phyloP scores from a whole-genome alignment of 805 yeast species.

The Candida palmyrensis region DNA sequence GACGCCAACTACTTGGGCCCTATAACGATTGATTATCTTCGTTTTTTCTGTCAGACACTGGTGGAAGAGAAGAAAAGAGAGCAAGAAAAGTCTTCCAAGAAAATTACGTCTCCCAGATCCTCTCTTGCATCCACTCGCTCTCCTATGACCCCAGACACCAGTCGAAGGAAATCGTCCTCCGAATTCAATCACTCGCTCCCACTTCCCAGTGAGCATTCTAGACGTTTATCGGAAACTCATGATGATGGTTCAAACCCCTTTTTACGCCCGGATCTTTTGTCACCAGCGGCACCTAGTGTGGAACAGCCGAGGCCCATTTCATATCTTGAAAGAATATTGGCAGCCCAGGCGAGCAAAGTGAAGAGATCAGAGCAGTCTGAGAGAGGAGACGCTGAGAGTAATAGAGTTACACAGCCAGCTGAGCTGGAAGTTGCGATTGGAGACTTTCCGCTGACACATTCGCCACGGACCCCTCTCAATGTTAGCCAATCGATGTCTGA shows the following conservation, averaged over 20 bases:
- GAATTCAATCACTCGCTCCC: conserved; percentile 26
- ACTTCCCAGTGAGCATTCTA: conserved; percentile 16
- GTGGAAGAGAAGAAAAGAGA: conserved; percentile 9
- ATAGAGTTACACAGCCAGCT: background rate
- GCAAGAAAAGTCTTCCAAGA: conserved; percentile 5
- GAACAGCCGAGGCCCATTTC: conserved; percentile 9
- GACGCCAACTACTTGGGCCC: conserved; percentile 31
- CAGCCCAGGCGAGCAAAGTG: conserved; percentile 12
- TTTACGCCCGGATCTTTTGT: background rate
- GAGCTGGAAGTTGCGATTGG: background rate
- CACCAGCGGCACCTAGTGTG: background rate
- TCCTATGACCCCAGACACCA: background rate
- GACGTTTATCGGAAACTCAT: no score
- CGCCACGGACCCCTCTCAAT: conserved; percentile 2
- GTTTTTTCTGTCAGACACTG: conserved; percentile 29
- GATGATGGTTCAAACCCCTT: conserved; percentile 9
- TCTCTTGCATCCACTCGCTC: background rate
- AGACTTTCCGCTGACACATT: background rate
- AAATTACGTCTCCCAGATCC: background rate
- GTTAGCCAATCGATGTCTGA: background rate
- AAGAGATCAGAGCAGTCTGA: no score
- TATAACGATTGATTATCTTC: conserved; percentile 31
- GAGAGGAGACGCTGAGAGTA: conserved; percentile 1
- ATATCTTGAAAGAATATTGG: conserved; percentile 28
- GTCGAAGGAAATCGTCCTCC: conserved; percentile 7